Base-by-base conservation (phyloP, 352 stramenopile genomes). In the Globisporangium mamillatum region DNA sequence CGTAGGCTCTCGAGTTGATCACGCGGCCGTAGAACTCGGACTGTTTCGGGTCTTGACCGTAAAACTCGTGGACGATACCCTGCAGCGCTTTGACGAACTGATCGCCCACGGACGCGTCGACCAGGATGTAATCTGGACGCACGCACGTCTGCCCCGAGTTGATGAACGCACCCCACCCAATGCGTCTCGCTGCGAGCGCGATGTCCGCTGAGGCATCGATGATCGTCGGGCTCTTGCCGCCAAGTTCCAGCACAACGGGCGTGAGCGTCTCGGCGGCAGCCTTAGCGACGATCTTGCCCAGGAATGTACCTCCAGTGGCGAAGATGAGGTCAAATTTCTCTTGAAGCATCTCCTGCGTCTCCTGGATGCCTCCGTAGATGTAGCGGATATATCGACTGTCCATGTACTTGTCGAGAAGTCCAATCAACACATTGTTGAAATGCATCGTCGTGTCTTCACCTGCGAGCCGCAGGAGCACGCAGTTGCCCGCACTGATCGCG, bases 111-210 rank as follows among this genome's bases (percentile, higher is more conserved):
- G 81, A 80, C 25, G 84, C 69, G 64, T 96, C 81, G 18, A 97
- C 88, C 24, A 99, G 57, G 3, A 98, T 64, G 80, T 98, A 98
- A 75, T 99, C 96, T 3, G 96, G 93, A 16, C 93, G 84, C 41
- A 99, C 80, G 76, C 97, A 99, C 53, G 88, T 98, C 80, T 99
- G 97, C 1, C 97, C 96, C 22, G 77, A 69, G 75, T 99, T 99
- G 27, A 95, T 68, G 46, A 85, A 93, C 29, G 97, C 93, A 1
- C 73, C 82, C 78, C 82, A 98, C 5, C 91, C 73, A 41, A 99
- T 84, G 6, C 96, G 81, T 55, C 84, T 41, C 3, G 81, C 86
- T 4, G 91, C 75, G 32, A 95, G 75, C 4, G 67, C 71, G 16
- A 90, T 1, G 54, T 92, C 75, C 1, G 77, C 70, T 22, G 79